A percentile compares a stretch with the other conserved stretches of the same genome.
phyloP scores from a whole-genome alignment of 2,329 filamentous ascomycete species.

The Epichloe sibirici region DNA sequence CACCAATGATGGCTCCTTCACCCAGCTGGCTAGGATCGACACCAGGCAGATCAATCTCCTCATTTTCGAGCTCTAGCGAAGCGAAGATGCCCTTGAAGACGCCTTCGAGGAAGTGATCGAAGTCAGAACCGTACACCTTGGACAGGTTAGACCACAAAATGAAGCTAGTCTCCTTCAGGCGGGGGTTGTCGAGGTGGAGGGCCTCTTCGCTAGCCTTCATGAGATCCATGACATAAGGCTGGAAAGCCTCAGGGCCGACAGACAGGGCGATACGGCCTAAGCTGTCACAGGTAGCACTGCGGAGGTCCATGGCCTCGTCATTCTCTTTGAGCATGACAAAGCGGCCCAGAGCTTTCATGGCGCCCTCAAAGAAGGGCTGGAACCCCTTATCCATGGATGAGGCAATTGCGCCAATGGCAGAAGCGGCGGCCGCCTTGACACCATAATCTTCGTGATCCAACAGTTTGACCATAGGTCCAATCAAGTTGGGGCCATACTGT shows the following conservation, averaged over 20 bases:
- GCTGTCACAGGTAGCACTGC: slow-evolving; percentile 81
- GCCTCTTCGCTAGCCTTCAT: slow-evolving; percentile 92
- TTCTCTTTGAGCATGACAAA: slow-evolving; percentile 80
- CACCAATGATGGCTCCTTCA: slow-evolving; percentile 63
- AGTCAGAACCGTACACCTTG: slow-evolving; percentile 82
- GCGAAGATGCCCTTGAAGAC: slow-evolving; percentile 72
- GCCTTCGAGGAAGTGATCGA: slow-evolving; percentile 64
- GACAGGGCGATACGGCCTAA: slow-evolving; percentile 87
- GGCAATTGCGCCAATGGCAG: slow-evolving; percentile 83
- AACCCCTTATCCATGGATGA: slow-evolving; percentile 73
- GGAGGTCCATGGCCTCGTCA: slow-evolving; percentile 79
- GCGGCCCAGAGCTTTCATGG: slow-evolving; percentile 77
- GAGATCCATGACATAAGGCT: slow-evolving; percentile 79
- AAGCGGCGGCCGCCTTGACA: slow-evolving; percentile 80
- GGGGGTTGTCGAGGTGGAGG: slow-evolving; percentile 74
- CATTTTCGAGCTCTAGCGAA: slow-evolving; percentile 77
- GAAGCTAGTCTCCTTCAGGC: slow-evolving; percentile 91
- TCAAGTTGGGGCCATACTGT: slow-evolving; percentile 69
- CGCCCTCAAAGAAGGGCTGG: slow-evolving; percentile 80
- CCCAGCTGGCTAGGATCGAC: slow-evolving; percentile 44
- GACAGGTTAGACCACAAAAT: slow-evolving; percentile 92
- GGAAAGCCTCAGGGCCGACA: slow-evolving; percentile 75
- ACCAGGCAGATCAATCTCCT: slow-evolving; percentile 71
- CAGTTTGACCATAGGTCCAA: slow-evolving; percentile 73
- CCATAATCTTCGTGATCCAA: slow-evolving; percentile 76